These are phyloP conservation scores for Gyrodon lividus DNA, from an alignment of 768 basidiomycete species.

Conservation along the genomic window DNA sequence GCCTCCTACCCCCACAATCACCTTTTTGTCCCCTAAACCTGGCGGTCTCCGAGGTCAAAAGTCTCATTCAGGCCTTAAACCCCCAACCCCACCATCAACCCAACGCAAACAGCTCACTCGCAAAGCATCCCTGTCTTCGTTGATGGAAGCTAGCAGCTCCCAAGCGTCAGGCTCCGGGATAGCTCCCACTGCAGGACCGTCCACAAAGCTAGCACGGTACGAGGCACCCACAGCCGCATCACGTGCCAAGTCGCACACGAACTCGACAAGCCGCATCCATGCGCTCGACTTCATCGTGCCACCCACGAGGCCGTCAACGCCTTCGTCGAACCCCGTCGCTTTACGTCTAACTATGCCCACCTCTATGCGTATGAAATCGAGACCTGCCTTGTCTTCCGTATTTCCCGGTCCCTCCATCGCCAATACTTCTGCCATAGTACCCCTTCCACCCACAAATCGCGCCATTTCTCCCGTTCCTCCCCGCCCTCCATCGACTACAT, in stretches of 20 bases:
- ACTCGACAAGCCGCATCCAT: slow-evolving; percentile 61
- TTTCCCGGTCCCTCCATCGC: slow-evolving; percentile 52
- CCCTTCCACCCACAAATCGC: slow-evolving; percentile 40
- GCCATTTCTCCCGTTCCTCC: slow-evolving; percentile 59
- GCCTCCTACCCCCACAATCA: slow-evolving; percentile 48
- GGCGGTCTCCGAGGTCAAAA: slow-evolving; percentile 81
- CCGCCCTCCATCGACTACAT: slow-evolving; percentile 58
- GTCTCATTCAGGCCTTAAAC: slow-evolving; percentile 79
- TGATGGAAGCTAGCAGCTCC: slow-evolving; percentile 59
- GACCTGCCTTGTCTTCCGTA: slow-evolving; percentile 74
- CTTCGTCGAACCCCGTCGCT: slow-evolving; percentile 73
- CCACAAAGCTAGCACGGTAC: slow-evolving; percentile 52
- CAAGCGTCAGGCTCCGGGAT: slow-evolving; percentile 57
- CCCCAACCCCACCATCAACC: slow-evolving; percentile 65
- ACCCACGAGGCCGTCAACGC: slow-evolving; percentile 77
- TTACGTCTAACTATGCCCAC: slow-evolving; percentile 88
- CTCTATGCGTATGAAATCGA: slow-evolving; percentile 67
- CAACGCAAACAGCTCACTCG: slow-evolving; percentile 58
- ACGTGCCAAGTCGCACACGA: slow-evolving; percentile 68
- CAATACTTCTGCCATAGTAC: slow-evolving; percentile 16
- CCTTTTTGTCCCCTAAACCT: slow-evolving; percentile 67
- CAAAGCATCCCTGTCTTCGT: slow-evolving; percentile 77
- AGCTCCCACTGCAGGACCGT: slow-evolving; percentile 31
- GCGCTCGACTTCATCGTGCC: slow-evolving; percentile 63
- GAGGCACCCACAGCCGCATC: slow-evolving; percentile 81